These are phyloP conservation scores for Pyrenochaeta sp. DNA, from an alignment of 2,329 filamentous ascomycete species.

Conservation along the genomic window DNA sequence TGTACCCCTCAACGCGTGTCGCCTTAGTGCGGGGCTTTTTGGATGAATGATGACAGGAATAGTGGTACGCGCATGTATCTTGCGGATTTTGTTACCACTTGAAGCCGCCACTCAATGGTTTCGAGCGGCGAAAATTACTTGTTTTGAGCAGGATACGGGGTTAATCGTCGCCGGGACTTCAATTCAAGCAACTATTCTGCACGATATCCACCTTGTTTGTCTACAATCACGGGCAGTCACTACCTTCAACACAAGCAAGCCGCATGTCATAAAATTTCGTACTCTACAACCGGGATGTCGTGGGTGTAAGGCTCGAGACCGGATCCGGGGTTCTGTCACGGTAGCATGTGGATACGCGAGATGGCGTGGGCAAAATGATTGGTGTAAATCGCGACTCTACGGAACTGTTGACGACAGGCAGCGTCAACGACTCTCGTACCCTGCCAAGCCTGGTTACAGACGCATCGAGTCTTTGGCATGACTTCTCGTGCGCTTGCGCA, in stretches of 20 bases:
- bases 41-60: constrained; percentile 33
- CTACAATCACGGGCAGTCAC: too few species aligned
- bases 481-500: constrained; percentile 15
- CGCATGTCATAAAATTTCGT: constrained; percentile 19
- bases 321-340: constrained; percentile 16
- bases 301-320: constrained; percentile 11
- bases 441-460: constrained; percentile 6
- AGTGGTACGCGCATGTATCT: constrained; percentile 22
- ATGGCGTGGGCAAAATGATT: constrained; percentile 24
- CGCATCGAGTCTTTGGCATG: constrained; percentile 18
- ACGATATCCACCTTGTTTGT: too few species aligned
- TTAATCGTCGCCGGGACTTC: too few species aligned
- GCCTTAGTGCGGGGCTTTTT: constrained; percentile 32
- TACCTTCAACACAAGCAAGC: constrained; percentile 20
- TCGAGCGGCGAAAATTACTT: constrained; percentile 1
- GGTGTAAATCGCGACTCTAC: constrained; percentile 20
- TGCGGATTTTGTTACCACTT: too few species aligned
- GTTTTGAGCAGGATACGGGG: too few species aligned
- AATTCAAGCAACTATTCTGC: too few species aligned
- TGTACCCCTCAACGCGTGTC: constrained; percentile 33
- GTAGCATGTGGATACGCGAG: constrained; percentile 24
- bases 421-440: constrained; percentile 33
- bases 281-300: too few species aligned
- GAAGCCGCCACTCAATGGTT: too few species aligned
- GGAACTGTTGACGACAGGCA: constrained; percentile 34